Conservation (phyloP, 345 rosid species). For the Eucalyptus victrix region DNA sequence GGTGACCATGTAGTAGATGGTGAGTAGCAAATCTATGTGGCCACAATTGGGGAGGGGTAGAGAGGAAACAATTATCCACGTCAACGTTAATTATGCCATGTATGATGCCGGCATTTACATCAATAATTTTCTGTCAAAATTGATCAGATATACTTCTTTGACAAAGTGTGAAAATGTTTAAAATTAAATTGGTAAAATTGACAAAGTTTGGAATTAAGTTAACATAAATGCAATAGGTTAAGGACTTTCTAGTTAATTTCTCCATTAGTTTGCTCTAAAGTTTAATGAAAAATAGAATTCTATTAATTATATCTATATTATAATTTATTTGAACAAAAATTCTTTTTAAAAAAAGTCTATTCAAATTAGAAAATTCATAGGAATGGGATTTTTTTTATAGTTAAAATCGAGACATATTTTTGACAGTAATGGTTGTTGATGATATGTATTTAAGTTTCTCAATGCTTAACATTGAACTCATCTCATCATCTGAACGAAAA, state of each 20-base stretch:
- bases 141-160: background rate
- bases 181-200: no score
- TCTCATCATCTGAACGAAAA: background rate
- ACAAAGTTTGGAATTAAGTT: no score
- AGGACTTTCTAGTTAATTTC: background rate
- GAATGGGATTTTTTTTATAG: background rate
- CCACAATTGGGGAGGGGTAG: background rate
- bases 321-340: background rate
- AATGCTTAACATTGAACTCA: background rate
- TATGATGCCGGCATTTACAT: accelerated
- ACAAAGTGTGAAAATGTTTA: background rate
- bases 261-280: background rate
- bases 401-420: no score
- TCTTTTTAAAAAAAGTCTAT: background rate
- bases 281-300: background rate
- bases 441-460: background rate
- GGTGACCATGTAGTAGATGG: background rate
- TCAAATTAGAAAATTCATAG: background rate
- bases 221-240: no score
- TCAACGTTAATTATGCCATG: accelerated
- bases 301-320: no score
- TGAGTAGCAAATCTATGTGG: background rate
- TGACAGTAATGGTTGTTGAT: background rate
- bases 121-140: no score
- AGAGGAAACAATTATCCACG: background rate